Base-by-base conservation (phyloP, 106 monocot species). In the Agapanthus africanus region DNA sequence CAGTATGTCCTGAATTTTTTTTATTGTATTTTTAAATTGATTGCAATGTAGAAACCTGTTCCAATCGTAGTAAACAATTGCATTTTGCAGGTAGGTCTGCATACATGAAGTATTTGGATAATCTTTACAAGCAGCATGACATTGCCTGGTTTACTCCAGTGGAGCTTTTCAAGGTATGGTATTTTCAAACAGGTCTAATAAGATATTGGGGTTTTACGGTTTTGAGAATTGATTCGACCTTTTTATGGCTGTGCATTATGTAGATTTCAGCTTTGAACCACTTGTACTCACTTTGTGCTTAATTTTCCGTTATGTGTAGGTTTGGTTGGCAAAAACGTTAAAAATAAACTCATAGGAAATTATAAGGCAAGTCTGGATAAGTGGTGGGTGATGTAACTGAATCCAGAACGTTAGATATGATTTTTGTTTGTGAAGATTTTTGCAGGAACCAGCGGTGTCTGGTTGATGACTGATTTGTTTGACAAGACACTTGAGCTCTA, bases 71-170 rank as follows among this genome's bases (percentile, higher is more conserved):
- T 40, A 14, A 65, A 40, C 40, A 26, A 22, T 65, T 41, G 46
- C 3, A 41, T 66, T 13, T 22, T 37, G 49, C 35, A 97, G 97
- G 89, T 47, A 76, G 89, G 61, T 51, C 41, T 42, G 92, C 87
- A 66, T 97, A 97, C 47, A 76, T 87, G 84, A 75, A 83, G 31
- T 70, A 82, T 62, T 68, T 99, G 59, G 78, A 92, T 75, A 87
- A 74, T 52, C 77, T 99, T 23, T 99, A 99, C 84, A 92, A 92
- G 78, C 87, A 87, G 50, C 88, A 92, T 75, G 97, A 92, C 51
- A 89, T 99, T 73, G 78, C 89, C 67, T 99, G 97, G 97, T 99
- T 99, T 70, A 99, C 97, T 37, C 97, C 97, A 16, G 97, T 99
- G 40, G 92, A 99, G 54, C 97, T 99, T 54, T 99, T 99, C 38